These are phyloP conservation scores for Fomitopsis pulvina DNA, from an alignment of 768 basidiomycete species.

Conservation along the genomic window DNA sequence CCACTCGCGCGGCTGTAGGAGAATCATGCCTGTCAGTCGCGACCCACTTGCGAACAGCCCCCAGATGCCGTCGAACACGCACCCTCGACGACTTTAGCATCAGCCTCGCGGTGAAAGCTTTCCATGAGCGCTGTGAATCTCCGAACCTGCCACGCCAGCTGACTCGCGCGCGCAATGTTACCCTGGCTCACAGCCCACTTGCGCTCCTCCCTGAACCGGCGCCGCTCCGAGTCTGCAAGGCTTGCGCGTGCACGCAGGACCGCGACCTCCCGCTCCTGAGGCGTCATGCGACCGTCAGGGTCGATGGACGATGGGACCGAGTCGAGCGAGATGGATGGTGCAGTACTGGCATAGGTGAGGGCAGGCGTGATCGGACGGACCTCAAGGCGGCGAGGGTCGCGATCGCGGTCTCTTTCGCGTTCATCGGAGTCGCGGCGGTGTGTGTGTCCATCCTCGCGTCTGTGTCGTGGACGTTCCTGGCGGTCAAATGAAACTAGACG, in stretches of 20 bases:
- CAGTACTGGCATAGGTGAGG: constrained; percentile 24
- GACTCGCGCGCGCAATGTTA: constrained; percentile 63
- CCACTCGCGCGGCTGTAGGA: constrained; percentile 14
- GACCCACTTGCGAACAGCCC: neutral
- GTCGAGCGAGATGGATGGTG: constrained; percentile 54
- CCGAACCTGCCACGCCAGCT: constrained; percentile 83
- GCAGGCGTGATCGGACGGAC: constrained; percentile 21
- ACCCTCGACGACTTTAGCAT: constrained; percentile 63
- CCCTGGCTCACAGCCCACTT: constrained; percentile 84
- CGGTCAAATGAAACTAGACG: constrained; percentile 24
- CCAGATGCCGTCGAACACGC: constrained; percentile 10
- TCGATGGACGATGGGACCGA: constrained; percentile 62
- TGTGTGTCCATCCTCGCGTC: constrained; percentile 1
- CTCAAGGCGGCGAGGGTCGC: constrained; percentile 19
- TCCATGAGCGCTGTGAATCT: constrained; percentile 75
- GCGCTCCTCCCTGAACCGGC: constrained; percentile 78
- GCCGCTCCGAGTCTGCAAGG: constrained; percentile 75
- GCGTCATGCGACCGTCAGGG: constrained; percentile 49
- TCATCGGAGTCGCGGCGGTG: constrained; percentile 6
- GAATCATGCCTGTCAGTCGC: neutral
- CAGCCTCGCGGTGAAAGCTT: constrained; percentile 75
- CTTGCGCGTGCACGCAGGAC: constrained; percentile 70
- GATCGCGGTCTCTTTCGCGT: constrained; percentile 11
- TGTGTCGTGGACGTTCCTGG: constrained; percentile 12
- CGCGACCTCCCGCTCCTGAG: constrained; percentile 69